Evolutionary conservation across 2,329 filamentous ascomycete species (phyloP).

Genomic region (Penicillium decumbens): DNA sequence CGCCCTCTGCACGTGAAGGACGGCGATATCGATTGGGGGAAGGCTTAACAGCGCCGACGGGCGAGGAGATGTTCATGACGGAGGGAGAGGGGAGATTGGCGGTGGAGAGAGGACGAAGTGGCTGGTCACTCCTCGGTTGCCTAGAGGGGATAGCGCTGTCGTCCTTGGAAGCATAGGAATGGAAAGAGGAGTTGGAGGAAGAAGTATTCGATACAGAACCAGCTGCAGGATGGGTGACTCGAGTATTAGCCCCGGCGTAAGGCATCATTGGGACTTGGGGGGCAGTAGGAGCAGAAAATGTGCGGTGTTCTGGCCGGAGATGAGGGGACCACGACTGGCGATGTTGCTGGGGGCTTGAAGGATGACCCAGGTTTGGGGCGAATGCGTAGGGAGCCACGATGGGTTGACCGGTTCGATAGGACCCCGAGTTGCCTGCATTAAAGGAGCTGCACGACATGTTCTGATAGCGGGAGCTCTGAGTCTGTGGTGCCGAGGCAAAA

Average conservation of each 20-base stretch:
- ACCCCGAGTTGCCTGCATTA: conserved; percentile 39
- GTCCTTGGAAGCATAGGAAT: conserved; percentile 46
- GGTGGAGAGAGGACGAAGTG: conserved; percentile 43
- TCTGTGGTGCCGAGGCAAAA: conserved; percentile 41
- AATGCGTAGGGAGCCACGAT: conserved; percentile 74
- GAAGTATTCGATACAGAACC: conserved; percentile 52
- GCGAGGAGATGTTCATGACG: conserved; percentile 46
- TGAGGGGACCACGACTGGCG: conserved; percentile 52
- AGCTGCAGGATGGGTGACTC: conserved; percentile 46
- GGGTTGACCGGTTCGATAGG: conserved; percentile 51
- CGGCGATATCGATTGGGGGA: conserved; percentile 82
- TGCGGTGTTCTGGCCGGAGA: conserved; percentile 54
- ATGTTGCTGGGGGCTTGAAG: conserved; percentile 49
- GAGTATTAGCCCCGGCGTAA: conserved; percentile 30
- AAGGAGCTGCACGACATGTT: conserved; percentile 42
- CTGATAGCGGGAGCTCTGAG: conserved; percentile 36
- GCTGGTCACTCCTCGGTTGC: conserved; percentile 33
- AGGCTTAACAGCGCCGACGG: conserved; percentile 56
- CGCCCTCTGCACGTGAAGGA: conserved; percentile 53
- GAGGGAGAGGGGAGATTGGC: conserved; percentile 51
- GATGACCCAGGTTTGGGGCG: conserved; percentile 60
- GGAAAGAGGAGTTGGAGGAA: conserved; percentile 48
- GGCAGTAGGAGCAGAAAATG: conserved; percentile 50
- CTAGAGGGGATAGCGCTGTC: conserved; percentile 45
- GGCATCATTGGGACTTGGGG: conserved; percentile 37